Evolutionary conservation across 345 rosid genomes (phyloP).

Genomic region (Clausena lansium): DNA sequence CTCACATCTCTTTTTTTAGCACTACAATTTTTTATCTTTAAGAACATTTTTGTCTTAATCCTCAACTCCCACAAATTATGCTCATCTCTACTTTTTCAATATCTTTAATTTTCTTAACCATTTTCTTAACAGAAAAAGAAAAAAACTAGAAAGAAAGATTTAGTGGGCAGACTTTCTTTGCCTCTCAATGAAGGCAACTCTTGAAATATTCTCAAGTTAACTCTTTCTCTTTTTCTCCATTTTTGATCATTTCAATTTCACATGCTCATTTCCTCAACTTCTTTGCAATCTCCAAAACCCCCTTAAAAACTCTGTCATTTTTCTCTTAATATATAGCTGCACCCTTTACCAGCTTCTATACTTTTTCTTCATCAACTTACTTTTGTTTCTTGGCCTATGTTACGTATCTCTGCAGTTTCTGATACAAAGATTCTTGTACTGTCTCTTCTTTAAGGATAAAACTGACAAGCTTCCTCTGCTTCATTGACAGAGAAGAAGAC

Average conservation of each 20-base stretch:
- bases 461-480: conserved; percentile 22
- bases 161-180: conserved; percentile 9
- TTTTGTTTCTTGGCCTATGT: neutral
- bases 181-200: conserved; percentile 17
- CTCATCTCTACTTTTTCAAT: neutral
- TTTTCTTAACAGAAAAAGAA: neutral
- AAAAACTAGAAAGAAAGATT: neutral
- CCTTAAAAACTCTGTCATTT: neutral
- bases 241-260: neutral
- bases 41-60: neutral
- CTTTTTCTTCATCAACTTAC: too few relatives aligned
- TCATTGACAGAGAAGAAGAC: conserved; percentile 12
- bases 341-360: neutral
- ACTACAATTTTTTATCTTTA: neutral
- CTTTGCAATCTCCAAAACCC: neutral
- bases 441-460: neutral
- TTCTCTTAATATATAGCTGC: neutral
- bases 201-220: conserved; percentile 12
- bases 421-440: neutral
- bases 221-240: too few relatives aligned
- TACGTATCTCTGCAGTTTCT: neutral
- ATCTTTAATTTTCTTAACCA: neutral
- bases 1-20: neutral
- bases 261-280: conserved; percentile 1
- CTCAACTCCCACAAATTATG: neutral